Evolutionary conservation across 176 grass and related monocot species (phyloP).

Genomic region (Hordeum vulgare): MorexV3_pseudomolecules_assembly NC_058523.1:410096303-410096802

Average conservation of each 20-base stretch:
- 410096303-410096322: neutral
- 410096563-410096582: constrained; percentile 45
- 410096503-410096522: constrained; percentile 67
- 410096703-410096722: neutral
- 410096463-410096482: constrained; percentile 23
- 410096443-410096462: constrained; percentile 23
- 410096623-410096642: neutral
- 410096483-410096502: constrained; percentile 71
- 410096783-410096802: neutral
- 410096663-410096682: neutral
- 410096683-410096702: neutral
- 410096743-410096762: neutral
- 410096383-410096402: constrained; percentile 32
- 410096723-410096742: neutral
- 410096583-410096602: neutral
- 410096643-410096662: neutral
- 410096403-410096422: constrained; percentile 45
- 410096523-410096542: constrained; percentile 67
- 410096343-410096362: constrained; percentile 13
- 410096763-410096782: neutral
- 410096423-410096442: constrained; percentile 17
- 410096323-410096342: neutral
- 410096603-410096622: neutral
- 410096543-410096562: constrained; percentile 78
- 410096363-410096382: constrained; percentile 26